These are phyloP conservation scores for Graphium sp. DNA, from an alignment of 2,329 filamentous ascomycete genomes.

Conservation along the genomic window DNA sequence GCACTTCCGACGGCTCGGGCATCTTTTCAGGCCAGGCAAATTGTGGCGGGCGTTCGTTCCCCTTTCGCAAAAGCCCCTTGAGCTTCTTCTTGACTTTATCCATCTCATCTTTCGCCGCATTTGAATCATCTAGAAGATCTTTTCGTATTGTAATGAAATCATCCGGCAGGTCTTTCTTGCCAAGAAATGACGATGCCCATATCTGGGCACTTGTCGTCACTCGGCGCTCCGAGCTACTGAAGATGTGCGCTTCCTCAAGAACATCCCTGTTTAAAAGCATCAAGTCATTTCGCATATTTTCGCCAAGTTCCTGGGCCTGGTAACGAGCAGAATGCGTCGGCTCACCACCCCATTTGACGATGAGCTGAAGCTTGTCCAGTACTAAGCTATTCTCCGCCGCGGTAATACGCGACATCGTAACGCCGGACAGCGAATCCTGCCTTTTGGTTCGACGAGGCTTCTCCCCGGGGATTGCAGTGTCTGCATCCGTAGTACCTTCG, in stretches of 20 bases:
- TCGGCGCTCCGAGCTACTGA: conserved; percentile 86
- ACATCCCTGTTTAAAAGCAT: conserved; percentile 85
- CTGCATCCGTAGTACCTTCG: conserved; percentile 8
- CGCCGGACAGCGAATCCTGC: conserved; percentile 73
- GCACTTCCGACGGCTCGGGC: conserved; percentile 85
- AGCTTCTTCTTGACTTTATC: conserved; percentile 99
- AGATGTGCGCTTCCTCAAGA: conserved; percentile 83
- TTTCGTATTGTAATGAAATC: conserved; percentile 87
- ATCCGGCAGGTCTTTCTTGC: conserved; percentile 67
- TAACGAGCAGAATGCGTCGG: conserved; percentile 95
- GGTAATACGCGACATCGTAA: conserved; percentile 86
- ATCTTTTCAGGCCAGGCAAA: conserved; percentile 97
- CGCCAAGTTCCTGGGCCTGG: conserved; percentile 84
- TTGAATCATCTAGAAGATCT: conserved; percentile 89
- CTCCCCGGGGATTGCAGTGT: not conserved
- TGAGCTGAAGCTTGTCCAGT: conserved; percentile 88
- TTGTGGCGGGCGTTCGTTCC: conserved; percentile 82
- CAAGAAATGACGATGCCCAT: conserved; percentile 78
- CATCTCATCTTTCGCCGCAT: conserved; percentile 97
- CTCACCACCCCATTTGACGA: conserved; percentile 98
- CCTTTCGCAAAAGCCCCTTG: conserved; percentile 78
- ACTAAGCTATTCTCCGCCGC: conserved; percentile 86
- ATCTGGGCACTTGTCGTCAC: conserved; percentile 96
- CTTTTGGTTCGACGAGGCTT: conserved; percentile 31
- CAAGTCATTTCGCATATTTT: conserved; percentile 91